Percentiles rank a stretch among this genome's conserved stretches.
Evolutionary conservation across 257 asterid genomes (phyloP).

Genomic region (Pogostemon cablin): DNA sequence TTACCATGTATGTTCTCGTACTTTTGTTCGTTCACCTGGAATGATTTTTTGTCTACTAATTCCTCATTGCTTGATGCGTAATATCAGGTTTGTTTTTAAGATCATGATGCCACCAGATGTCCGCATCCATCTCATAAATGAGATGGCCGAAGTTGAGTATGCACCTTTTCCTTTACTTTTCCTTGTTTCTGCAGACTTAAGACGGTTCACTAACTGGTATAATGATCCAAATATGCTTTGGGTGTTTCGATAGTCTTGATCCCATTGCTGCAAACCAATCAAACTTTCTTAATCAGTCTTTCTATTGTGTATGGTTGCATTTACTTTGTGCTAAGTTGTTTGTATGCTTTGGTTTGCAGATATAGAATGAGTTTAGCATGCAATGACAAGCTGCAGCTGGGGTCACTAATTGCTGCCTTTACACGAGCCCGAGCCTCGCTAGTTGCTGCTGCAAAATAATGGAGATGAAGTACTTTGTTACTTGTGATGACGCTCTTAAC

Average conservation of each 20-base stretch:
- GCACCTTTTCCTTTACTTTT: slow-evolving; percentile 28
- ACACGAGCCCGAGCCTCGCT: slow-evolving; percentile 73
- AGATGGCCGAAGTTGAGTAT: slow-evolving; percentile 91
- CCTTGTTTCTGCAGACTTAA: not conserved
- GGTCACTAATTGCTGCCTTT: slow-evolving; percentile 81
- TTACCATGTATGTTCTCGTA: slow-evolving; percentile 71
- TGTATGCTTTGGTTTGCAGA: slow-evolving; percentile 45
- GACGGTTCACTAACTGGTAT: not conserved
- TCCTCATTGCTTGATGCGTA: slow-evolving; percentile 12
- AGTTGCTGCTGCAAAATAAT: slow-evolving; percentile 78
- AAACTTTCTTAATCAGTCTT: not conserved
- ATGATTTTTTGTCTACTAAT: slow-evolving; percentile 35
- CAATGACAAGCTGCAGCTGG: slow-evolving; percentile 90
- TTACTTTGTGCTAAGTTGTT: slow-evolving; percentile 19
- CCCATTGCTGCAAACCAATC: not conserved
- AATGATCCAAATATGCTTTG: slow-evolving; percentile 5
- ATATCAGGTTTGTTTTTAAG: slow-evolving; percentile 86
- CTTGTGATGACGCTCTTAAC: not conserved
- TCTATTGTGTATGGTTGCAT: slow-evolving; percentile 4
- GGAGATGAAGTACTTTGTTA: not conserved
- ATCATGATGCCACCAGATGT: slow-evolving; percentile 91
- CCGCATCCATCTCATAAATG: slow-evolving; percentile 81
- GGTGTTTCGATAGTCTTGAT: not conserved
- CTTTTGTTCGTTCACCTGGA: slow-evolving; percentile 26
- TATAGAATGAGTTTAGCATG: slow-evolving; percentile 87